Evolutionary conservation across 768 basidiomycete genomes (phyloP).

Genomic region (Lactarius trivialis): DNA sequence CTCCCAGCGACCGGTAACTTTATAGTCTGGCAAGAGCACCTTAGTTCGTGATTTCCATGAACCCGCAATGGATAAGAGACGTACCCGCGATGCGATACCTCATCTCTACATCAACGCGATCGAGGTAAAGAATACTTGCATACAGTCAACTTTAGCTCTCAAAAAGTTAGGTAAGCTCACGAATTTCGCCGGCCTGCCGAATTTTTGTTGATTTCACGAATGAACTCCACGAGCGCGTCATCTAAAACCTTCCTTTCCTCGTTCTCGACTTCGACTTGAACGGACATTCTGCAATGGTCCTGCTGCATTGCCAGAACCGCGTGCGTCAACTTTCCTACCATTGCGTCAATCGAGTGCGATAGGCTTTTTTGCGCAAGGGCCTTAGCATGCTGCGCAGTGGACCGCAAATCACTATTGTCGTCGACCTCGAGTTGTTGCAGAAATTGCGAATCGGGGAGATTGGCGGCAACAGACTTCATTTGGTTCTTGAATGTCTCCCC

Average conservation of each 20-base stretch:
- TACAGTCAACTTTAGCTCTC: neutral
- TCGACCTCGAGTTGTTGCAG: conserved; percentile 2
- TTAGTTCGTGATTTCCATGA: neutral
- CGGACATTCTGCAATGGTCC: neutral
- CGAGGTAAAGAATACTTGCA: neutral
- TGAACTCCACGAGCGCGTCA: neutral
- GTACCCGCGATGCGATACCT: neutral
- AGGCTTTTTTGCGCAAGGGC: neutral
- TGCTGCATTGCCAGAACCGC: conserved; percentile 12
- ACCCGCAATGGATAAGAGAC: neutral
- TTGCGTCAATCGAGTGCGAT: neutral
- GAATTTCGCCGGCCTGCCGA: neutral
- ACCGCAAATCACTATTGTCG: neutral
- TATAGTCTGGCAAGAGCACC: conserved; percentile 1
- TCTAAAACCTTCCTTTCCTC: neutral
- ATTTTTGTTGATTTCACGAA: conserved; percentile 5
- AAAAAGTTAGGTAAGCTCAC: neutral
- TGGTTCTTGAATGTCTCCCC: neutral
- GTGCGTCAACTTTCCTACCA: neutral
- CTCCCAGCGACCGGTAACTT: conserved; percentile 7
- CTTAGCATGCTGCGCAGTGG: neutral
- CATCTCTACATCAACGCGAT: neutral
- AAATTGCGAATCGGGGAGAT: conserved; percentile 9
- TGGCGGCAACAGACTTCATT: neutral
- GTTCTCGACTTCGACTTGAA: conserved; percentile 3